These are phyloP conservation scores for Penicillium paxilli DNA, from an alignment of 495 filamentous ascomycete species.

Conservation along the genomic window DNA sequence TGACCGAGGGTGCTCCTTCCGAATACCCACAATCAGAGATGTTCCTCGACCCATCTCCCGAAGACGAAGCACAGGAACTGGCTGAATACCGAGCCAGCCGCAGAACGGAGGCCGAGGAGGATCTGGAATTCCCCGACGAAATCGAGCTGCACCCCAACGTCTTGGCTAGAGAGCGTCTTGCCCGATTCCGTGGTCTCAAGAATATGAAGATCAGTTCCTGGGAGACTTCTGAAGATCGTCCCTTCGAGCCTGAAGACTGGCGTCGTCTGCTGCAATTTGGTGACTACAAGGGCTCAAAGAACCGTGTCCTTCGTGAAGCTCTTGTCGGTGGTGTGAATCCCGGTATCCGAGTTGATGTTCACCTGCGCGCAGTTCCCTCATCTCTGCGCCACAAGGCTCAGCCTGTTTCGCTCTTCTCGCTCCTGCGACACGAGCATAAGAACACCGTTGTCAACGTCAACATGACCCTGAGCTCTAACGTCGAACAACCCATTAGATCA, in stretches of 20 bases:
- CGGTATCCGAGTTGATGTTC: constrained; percentile 76
- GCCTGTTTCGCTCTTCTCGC: constrained; percentile 73
- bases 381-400: constrained; percentile 55
- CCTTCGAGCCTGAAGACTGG: constrained; percentile 89
- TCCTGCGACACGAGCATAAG: constrained; percentile 94
- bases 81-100: constrained; percentile 76
- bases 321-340: constrained; percentile 80
- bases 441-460: constrained; percentile 82
- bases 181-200: constrained; percentile 87
- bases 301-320: constrained; percentile 72
- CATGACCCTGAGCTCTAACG: constrained; percentile 73
- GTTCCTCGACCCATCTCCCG: constrained; percentile 83
- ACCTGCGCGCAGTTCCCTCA: constrained; percentile 72
- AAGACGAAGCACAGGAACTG: constrained; percentile 79
- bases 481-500: constrained; percentile 72
- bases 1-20: constrained; percentile 76
- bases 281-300: constrained; percentile 81
- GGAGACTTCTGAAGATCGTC: constrained; percentile 83
- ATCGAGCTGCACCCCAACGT: constrained; percentile 91
- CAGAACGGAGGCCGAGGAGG: constrained; percentile 76
- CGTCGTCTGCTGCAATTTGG: constrained; percentile 75
- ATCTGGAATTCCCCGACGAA: constrained; percentile 95
- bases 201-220: constrained; percentile 81
- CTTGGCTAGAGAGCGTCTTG: constrained; percentile 78
- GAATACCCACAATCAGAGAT: constrained; percentile 90